Conservation (phyloP, 1,284 basidiomycete genomes). For the Rhodotorula sp. region DNA sequence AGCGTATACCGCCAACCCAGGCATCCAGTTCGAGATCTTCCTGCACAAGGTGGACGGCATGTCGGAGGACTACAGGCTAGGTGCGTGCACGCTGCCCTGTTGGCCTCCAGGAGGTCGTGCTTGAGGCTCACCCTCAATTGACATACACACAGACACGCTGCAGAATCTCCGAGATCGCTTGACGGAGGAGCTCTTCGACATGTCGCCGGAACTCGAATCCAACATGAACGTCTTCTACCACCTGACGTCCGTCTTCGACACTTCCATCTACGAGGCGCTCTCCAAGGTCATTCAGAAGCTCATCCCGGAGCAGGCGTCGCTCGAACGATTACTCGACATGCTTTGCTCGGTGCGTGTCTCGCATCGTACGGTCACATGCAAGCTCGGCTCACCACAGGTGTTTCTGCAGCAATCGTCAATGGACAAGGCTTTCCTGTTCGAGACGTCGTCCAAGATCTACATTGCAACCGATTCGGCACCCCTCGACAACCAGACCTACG, state of each 20-base stretch:
- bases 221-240: slow-evolving; percentile 61
- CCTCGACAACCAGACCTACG: slow-evolving; percentile 83
- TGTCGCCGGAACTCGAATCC: slow-evolving; percentile 52
- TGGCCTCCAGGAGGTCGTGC: background rate
- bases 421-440: slow-evolving; percentile 90
- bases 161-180: slow-evolving; percentile 81
- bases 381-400: background rate
- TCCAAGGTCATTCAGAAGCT: slow-evolving; percentile 71
- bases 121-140: background rate
- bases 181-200: slow-evolving; percentile 75
- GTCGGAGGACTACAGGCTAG: slow-evolving; percentile 87
- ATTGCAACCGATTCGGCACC: slow-evolving; percentile 91
- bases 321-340: slow-evolving; percentile 77
- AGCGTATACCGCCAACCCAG: slow-evolving; percentile 67
- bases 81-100: slow-evolving; percentile 54
- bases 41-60: slow-evolving; percentile 94
- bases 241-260: slow-evolving; percentile 85
- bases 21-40: slow-evolving; percentile 85
- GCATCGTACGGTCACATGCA: background rate
- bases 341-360: slow-evolving; percentile 66
- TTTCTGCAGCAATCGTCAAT: slow-evolving; percentile 73
- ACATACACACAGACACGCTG: slow-evolving; percentile 68
- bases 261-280: slow-evolving; percentile 82
- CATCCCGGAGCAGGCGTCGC: slow-evolving; percentile 63
- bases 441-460: slow-evolving; percentile 79